Base-by-base conservation (phyloP, 495 filamentous ascomycete genomes). In the Aspergillus funiculosus region DNA sequence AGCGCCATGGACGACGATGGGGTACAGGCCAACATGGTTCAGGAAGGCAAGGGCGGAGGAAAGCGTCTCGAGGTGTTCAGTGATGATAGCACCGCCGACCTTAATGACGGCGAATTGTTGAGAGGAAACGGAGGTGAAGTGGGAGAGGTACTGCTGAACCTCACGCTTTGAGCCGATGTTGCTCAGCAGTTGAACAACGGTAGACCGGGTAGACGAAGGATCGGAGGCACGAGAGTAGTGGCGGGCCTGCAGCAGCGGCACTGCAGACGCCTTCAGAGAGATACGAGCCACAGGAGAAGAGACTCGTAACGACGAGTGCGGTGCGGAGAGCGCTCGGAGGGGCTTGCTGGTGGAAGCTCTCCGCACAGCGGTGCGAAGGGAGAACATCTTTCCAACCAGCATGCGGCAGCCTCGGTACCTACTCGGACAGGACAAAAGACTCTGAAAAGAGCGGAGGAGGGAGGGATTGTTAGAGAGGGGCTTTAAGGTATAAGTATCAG, bases 91-190 rank as follows among this genome's bases (percentile, higher is more conserved):
- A 39, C 92, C 92, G 17, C 92, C 92, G 40, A 98, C 94, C 74
- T 98, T 98, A 66, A 98, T 96, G 39, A 98, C 92, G 54, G 92
- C 92, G 66, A 98, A 98, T 59, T 95, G 89, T 74, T 96, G 91
- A 4, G 87, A 94, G 17, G 91, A 94, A 36, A 96, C 92, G 25
- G 90, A 95, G 44, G 84, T 92, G 75, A 98, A 98, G 61, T 96
- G 90, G 38, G 91, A 94, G 41, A 97, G 82, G 70, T 98, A 97
- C 61, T 97, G 94, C 73, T 97, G 87, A 28, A 95, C 90, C 69
- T 98, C 92, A 40, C 92, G 78, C 77, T 95, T 96, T 37, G 90
- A 95, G 32, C 88, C 90, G 56, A 97, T 92, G 62, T 94, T 95
- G 72, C 89, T 95, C 45, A 97, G 75, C 46, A 96, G 74, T 68